Conservation (phyloP, 1,284 basidiomycete genomes). For the Omphalotus olearius region DNA sequence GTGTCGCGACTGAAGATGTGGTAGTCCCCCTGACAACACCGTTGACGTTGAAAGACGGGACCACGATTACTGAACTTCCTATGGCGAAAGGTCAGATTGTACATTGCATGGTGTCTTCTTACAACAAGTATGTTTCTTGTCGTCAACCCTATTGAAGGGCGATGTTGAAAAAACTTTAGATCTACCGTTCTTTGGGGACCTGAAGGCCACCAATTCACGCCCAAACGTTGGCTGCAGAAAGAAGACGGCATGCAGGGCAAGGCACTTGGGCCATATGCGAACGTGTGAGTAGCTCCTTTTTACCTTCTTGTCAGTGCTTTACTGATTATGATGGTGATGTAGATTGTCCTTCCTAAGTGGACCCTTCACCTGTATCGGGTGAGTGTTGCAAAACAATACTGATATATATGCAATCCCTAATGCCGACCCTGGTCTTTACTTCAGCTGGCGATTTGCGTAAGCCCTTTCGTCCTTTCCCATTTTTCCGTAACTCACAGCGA, state of each 20-base stretch:
- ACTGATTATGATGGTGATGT: neutral
- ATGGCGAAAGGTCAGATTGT: slow-evolving; percentile 17
- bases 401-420: too few relatives aligned
- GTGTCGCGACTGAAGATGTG: slow-evolving; percentile 12
- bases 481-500: too few relatives aligned
- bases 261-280: slow-evolving; percentile 18
- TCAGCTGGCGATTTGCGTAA: slow-evolving; percentile 18
- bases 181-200: slow-evolving; percentile 15
- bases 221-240: slow-evolving; percentile 15
- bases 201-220: slow-evolving; percentile 17
- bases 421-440: neutral
- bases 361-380: slow-evolving; percentile 15
- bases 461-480: neutral
- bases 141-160: neutral
- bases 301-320: neutral
- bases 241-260: slow-evolving; percentile 4
- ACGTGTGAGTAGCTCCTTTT: slow-evolving; percentile 11
- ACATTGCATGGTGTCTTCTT: slow-evolving; percentile 14
- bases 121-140: slow-evolving; percentile 11
- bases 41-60: slow-evolving; percentile 12
- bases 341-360: slow-evolving; percentile 18
- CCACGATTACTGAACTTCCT: slow-evolving; percentile 13
- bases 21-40: slow-evolving; percentile 16
- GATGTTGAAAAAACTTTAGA: neutral
- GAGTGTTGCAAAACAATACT: slow-evolving; percentile 1